A percentile compares a stretch with the other conserved stretches of the same genome.
Conservation (phyloP, 2,329 filamentous ascomycete genomes). For the Periconia macrospinosa region DNA sequence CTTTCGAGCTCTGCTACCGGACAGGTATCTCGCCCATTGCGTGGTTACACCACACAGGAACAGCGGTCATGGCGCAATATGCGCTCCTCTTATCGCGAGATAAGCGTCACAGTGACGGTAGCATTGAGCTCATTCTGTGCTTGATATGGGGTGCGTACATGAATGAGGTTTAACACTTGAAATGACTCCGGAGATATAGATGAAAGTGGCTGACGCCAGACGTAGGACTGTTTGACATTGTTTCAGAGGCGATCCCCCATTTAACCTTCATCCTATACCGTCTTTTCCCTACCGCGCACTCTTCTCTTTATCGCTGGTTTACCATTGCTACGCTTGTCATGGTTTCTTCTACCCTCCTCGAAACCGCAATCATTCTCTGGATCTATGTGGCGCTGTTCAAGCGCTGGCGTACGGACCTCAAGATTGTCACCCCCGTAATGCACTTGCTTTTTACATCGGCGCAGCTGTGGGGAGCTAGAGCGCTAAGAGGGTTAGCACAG, state of each 20-base stretch:
- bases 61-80: constrained; percentile 1
- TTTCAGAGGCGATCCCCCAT: constrained; percentile 2
- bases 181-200: neutral
- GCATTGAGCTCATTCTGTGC: constrained; percentile 1
- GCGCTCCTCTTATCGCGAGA: neutral
- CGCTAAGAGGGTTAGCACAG: neutral
- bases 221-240: constrained; percentile 6
- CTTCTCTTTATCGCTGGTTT: neutral
- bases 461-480: constrained; percentile 1
- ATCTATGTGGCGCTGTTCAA: constrained; percentile 1
- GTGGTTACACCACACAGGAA: constrained; percentile 1
- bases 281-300: constrained; percentile 1
- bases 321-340: neutral
- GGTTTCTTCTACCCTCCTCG: neutral
- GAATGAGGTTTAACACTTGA: neutral
- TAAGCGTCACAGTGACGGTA: neutral
- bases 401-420: neutral
- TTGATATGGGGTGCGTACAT: constrained; percentile 1
- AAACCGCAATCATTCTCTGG: constrained; percentile 1
- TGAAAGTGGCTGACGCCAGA: neutral
- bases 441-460: neutral
- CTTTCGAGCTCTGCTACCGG: constrained; percentile 5
- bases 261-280: constrained; percentile 4
- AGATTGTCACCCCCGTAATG: neutral
- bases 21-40: constrained; percentile 1